Evolutionary conservation across 2,329 filamentous ascomycete species (phyloP).

Genomic region (Epicoccum nigrum): DNA sequence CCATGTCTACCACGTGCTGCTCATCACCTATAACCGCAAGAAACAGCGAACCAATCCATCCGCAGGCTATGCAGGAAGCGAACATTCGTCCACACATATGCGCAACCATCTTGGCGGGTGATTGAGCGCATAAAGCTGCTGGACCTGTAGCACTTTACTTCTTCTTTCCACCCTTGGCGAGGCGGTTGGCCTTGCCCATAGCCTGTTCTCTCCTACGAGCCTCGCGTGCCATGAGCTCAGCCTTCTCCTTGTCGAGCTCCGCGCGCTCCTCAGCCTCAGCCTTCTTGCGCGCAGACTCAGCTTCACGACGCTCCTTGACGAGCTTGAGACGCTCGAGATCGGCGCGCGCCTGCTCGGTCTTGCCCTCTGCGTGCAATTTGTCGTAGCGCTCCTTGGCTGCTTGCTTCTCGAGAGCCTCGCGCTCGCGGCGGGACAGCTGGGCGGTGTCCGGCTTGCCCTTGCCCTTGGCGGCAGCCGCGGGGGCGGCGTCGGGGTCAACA

Average conservation of each 20-base stretch:
- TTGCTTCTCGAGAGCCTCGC: conserved; percentile 82
- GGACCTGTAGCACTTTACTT: conserved; percentile 28
- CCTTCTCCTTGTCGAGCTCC: conserved; percentile 62
- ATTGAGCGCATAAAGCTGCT: neutral
- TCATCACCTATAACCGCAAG: conserved; percentile 4
- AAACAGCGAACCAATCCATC: conserved; percentile 9
- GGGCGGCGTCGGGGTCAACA: conserved; percentile 48
- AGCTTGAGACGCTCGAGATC: conserved; percentile 83
- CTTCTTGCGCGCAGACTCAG: conserved; percentile 81
- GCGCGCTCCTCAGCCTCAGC: conserved; percentile 63
- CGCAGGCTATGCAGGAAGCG: conserved; percentile 37
- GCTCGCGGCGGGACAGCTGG: conserved; percentile 70
- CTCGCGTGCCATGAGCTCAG: conserved; percentile 55
- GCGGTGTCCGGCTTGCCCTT: conserved; percentile 59
- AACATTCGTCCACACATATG: conserved; percentile 22
- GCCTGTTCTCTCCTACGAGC: conserved; percentile 56
- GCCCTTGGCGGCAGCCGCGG: conserved; percentile 58
- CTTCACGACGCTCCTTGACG: conserved; percentile 84
- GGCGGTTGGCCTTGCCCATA: conserved; percentile 53
- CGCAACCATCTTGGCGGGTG: neutral
- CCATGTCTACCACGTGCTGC: conserved; percentile 10
- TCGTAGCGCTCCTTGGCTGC: conserved; percentile 89
- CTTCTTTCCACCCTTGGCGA: conserved; percentile 49
- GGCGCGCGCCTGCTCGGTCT: conserved; percentile 92
- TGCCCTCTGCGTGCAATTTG: conserved; percentile 90